A percentile compares a stretch with the other conserved stretches of the same genome.
Conservation (phyloP, 208 protist species). For the Acanthamoeba healyi region DNA sequence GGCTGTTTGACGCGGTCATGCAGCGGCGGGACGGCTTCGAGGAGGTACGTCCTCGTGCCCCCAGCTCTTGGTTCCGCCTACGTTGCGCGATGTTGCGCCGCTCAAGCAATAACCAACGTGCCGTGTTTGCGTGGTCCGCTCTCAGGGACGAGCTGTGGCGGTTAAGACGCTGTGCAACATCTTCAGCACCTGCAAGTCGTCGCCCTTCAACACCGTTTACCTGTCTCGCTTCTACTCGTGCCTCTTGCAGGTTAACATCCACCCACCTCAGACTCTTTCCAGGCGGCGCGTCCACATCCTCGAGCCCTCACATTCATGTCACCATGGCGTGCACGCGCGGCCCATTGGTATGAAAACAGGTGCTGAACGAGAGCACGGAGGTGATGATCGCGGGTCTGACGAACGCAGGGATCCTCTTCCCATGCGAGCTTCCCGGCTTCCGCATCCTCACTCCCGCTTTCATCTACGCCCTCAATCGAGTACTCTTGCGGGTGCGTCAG, state of each 20-base stretch:
- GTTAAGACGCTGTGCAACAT: slow-evolving; percentile 50
- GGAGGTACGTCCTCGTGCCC: slow-evolving; percentile 67
- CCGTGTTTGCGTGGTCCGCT: no score
- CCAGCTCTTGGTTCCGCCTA: no score
- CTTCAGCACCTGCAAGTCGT: slow-evolving; percentile 28
- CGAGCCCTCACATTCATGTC: no score
- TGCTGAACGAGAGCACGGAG: background rate
- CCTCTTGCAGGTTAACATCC: no score
- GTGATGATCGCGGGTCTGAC: slow-evolving; percentile 54
- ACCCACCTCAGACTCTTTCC: no score
- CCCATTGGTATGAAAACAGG: no score
- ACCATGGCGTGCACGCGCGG: no score
- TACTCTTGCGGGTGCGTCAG: background rate
- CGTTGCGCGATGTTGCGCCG: no score
- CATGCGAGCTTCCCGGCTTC: slow-evolving; percentile 55
- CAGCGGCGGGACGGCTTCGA: slow-evolving; percentile 16
- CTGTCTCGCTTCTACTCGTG: slow-evolving; percentile 54
- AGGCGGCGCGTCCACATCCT: no score
- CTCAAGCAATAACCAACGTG: no score
- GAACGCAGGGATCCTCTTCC: slow-evolving; percentile 18
- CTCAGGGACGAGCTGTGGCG: background rate
- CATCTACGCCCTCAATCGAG: slow-evolving; percentile 56
- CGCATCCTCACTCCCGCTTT: slow-evolving; percentile 17
- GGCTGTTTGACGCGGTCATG: slow-evolving; percentile 77
- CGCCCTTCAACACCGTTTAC: background rate